Conservation (phyloP, 805 yeast species). For the Tetrapisispora nanseiensis region DNA sequence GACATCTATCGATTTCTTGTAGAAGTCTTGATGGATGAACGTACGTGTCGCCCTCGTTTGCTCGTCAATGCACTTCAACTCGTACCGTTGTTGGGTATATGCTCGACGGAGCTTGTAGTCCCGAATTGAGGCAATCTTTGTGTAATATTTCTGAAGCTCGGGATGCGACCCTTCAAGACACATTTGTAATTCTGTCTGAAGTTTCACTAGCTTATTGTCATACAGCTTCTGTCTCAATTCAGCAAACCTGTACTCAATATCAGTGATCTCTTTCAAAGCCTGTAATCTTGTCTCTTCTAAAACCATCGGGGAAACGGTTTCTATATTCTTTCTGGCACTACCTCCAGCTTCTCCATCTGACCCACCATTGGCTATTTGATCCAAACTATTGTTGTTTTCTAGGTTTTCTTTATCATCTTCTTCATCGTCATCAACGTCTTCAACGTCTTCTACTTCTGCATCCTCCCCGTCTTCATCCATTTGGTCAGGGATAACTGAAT, state of each 20-base stretch:
- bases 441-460: conserved; percentile 1
- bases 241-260: conserved; percentile 82
- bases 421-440: conserved; percentile 3
- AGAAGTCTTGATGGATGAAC: conserved; percentile 73
- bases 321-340: conserved; percentile 6
- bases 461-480: conserved; percentile 5
- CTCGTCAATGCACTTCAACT: conserved; percentile 62
- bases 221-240: conserved; percentile 72
- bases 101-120: conserved; percentile 55
- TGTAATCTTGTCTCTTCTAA: conserved; percentile 21
- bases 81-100: conserved; percentile 46
- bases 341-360: conserved; percentile 9
- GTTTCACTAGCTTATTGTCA: conserved; percentile 67
- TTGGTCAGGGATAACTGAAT: not conserved
- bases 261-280: conserved; percentile 53
- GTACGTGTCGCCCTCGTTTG: conserved; percentile 76
- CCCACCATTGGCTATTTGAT: conserved; percentile 6
- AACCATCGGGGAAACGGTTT: conserved; percentile 15
- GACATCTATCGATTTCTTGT: conserved; percentile 56
- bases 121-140: conserved; percentile 61
- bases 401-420: conserved; percentile 1
- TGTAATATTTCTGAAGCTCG: conserved; percentile 63
- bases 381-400: conserved; percentile 1
- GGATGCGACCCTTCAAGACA: conserved; percentile 90
- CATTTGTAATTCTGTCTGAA: conserved; percentile 76